phyloP scores from a whole-genome alignment of 148 eudicot genomes.

The Persicaria tinctoria region DNA sequence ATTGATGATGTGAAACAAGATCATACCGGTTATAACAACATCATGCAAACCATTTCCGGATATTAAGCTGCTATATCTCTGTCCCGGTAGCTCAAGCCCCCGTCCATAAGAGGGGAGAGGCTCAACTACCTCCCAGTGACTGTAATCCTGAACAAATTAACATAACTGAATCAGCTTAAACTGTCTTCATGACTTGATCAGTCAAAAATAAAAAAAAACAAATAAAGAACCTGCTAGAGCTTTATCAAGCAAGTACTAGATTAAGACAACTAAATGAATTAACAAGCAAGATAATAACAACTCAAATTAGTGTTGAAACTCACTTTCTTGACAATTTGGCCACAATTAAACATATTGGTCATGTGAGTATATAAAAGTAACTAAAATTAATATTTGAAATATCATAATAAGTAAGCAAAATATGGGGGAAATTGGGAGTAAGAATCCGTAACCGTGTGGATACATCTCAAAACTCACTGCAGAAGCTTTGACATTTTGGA shows the following conservation, averaged over 20 bases:
- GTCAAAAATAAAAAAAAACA: not conserved
- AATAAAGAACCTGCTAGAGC: not conserved
- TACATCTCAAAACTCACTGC: too few species aligned
- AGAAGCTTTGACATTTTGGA: too few species aligned
- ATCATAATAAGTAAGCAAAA: too few species aligned
- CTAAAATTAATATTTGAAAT: not conserved
- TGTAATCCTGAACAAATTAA: slow-evolving; percentile 26
- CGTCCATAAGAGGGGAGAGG: slow-evolving; percentile 67
- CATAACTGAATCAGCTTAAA: not conserved
- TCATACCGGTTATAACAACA: slow-evolving; percentile 54
- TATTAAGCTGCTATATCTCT: slow-evolving; percentile 60
- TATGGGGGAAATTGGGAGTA: too few species aligned
- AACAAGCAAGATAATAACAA: not conserved
- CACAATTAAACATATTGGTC: not conserved
- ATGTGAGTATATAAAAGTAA: not conserved
- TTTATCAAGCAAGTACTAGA: not conserved
- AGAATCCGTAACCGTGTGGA: too few species aligned
- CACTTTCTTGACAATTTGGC: not conserved
- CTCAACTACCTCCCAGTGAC: slow-evolving; percentile 51
- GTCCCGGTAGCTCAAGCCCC: slow-evolving; percentile 45
- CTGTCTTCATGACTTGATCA: not conserved
- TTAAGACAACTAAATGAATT: not conserved
- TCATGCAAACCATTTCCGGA: slow-evolving; percentile 43
- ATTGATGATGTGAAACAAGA: not conserved
- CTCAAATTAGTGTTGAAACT: not conserved